These are phyloP conservation scores for Zygnema circumcarinatum DNA, from an alignment of 139 green algal species.

Conservation along the genomic window DNA sequence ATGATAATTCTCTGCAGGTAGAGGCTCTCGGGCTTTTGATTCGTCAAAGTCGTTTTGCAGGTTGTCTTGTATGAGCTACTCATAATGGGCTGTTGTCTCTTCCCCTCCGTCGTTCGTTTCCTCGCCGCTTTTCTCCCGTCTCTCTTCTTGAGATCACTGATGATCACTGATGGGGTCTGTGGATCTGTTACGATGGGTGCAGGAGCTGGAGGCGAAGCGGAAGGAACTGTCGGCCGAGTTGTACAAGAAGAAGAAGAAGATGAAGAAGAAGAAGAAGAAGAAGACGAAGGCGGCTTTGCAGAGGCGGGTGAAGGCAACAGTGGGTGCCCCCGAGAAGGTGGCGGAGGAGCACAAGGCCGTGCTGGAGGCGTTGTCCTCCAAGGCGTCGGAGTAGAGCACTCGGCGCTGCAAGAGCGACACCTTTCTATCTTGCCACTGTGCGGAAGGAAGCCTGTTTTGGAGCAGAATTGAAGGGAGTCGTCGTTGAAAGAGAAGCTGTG, in stretches of 20 bases:
- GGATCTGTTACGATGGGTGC: background rate
- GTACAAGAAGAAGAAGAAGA: constrained; percentile 70
- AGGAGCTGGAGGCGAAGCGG: constrained; percentile 89
- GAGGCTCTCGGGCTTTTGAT: too few species aligned
- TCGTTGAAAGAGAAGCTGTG: too few species aligned
- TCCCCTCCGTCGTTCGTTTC: too few species aligned
- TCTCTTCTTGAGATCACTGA: too few species aligned
- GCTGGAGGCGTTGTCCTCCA: constrained; percentile 15
- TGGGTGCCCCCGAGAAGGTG: background rate
- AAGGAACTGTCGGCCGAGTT: constrained; percentile 77
- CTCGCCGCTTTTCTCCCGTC: too few species aligned
- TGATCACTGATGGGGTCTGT: background rate
- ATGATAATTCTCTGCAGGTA: too few species aligned
- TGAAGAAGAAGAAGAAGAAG: too few species aligned
- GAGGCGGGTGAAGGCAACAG: constrained; percentile 28
- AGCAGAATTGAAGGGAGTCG: too few species aligned
- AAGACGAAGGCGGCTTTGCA: constrained; percentile 53
- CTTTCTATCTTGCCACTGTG: too few species aligned
- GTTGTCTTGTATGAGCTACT: constrained; percentile 3
- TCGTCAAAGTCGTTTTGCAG: too few species aligned
- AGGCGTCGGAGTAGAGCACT: background rate
- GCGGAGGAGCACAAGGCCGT: constrained; percentile 13
- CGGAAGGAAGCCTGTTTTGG: too few species aligned
- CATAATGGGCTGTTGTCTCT: too few species aligned
- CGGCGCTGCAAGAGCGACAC: background rate